Base-by-base conservation (phyloP, 495 filamentous ascomycete species). In the Trichoderma reesei region DNA sequence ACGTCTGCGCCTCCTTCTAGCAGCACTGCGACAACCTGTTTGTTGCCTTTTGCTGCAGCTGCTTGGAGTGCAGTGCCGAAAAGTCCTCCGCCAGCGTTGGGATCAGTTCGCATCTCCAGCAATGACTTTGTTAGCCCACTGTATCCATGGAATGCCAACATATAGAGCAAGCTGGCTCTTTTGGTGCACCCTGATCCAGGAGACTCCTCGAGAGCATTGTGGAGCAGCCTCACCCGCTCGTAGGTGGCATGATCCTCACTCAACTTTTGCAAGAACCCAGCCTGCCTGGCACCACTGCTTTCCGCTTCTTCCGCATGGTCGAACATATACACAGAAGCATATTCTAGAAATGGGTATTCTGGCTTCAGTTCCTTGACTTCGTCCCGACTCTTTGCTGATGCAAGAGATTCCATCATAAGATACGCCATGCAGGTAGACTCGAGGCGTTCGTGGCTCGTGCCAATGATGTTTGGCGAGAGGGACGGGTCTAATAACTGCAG, bases 401-500 rank as follows among this genome's bases (percentile, higher is more conserved):
- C 38, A 4, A 18, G 16, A 18, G 44, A 48, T 48, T 26, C n/a
- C 44, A 20, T 48, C 44, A 48, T 48, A 6, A 20, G 5, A 20
- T 48, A 20, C 9, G 18, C 9, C 44, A 20, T 48, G 8, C 44
- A 48, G 44, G 0, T 7, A 1, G 14, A 5, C n/a, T 3, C 18
- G 11, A 68, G 42, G n/a, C 59, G 54, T 3, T 46, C 65, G 37
- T 68, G 67, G 34, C 42, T 59, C 6, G 20, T 38, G 14, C 44
- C 46, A 41, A 65, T 31, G 11, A 59, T 33, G 26, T 65, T 41
- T 13, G 56, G 59, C 56, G 14, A 10, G 16, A 68, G 65, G 2
- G 51, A 36, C 5, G 65, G 62, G 62, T 68, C 67, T 34, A 68
- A 5, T 38, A 9, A 64, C 33, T 60, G 62, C 13, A 68, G 65